Evolutionary conservation across 768 basidiomycete species (phyloP).

Genomic region (Collybiopsis luxurians): DNA sequence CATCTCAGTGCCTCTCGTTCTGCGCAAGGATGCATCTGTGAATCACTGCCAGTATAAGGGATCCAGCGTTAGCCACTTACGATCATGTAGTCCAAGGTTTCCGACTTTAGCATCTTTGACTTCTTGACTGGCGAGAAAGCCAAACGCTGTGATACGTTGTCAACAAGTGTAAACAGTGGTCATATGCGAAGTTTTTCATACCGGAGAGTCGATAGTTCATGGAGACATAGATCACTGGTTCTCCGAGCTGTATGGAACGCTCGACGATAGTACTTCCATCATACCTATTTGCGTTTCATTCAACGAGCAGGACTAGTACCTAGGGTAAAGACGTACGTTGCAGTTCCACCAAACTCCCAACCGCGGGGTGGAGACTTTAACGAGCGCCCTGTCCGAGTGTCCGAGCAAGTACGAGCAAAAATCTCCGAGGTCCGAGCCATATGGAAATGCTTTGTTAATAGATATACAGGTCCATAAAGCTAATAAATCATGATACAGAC

Average conservation of each 20-base stretch:
- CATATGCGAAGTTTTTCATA: too few relatives aligned
- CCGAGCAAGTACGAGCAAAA: too few relatives aligned
- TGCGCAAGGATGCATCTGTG: constrained; percentile 18
- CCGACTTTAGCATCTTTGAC: constrained; percentile 49
- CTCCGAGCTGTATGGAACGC: constrained; percentile 38
- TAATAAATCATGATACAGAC: too few relatives aligned
- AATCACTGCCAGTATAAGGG: not conserved
- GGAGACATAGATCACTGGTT: constrained; percentile 50
- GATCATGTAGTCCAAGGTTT: constrained; percentile 66
- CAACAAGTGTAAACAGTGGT: too few relatives aligned
- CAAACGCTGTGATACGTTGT: constrained; percentile 43
- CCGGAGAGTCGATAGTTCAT: constrained; percentile 48
- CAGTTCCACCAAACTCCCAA: constrained; percentile 40
- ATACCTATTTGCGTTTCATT: constrained; percentile 28
- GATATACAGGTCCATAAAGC: too few relatives aligned
- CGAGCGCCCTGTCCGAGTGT: too few relatives aligned
- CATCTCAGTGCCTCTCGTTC: constrained; percentile 58
- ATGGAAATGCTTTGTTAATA: too few relatives aligned
- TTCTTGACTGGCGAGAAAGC: constrained; percentile 52
- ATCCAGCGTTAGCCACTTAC: constrained; percentile 30
- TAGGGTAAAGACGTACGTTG: constrained; percentile 21
- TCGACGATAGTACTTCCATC: constrained; percentile 42
- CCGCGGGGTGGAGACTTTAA: too few relatives aligned
- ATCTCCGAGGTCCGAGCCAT: too few relatives aligned
- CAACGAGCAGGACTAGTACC: not conserved